Base-by-base conservation (phyloP, 805 yeast genomes). In the Candida bentonensis region DNA sequence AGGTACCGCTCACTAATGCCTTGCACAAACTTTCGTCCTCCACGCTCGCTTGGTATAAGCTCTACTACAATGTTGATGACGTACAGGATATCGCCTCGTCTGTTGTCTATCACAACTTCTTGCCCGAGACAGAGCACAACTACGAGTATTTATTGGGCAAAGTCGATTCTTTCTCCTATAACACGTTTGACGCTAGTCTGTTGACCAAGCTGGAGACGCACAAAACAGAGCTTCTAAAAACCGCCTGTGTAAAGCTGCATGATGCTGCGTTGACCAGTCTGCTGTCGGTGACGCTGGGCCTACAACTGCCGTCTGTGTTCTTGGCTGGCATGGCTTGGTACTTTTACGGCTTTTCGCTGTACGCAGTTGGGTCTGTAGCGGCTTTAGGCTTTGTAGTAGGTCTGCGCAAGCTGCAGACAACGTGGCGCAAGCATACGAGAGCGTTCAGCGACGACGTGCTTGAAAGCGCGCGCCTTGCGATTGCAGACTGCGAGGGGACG, bases 361-460 rank as follows among this genome's bases (percentile, higher is more conserved):
- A 55, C 45, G 47, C 63, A 15, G 61, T 62, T 63, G 61, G 56
- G 2, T 59, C 64, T 1, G 44, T 66, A 11, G 60, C 64, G 0
- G 55, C 53, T 3, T 53, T 66, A 3, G 69, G 69, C 1, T 21
- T 53, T 2, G 64, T 60, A 2, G 48, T 55, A 22, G 69, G 70
- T 2, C 51, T 59, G 28, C 49, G 55, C n/a, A 47, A 53, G 11
- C 57, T 65, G 33, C 67, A 65, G 44, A 51, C 48, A 26, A 30
- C 45, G 17, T 65, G 69, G 69, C 48, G 47, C 34, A 49, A 47
- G 15, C 52, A 56, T 3, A 46, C 53, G 7, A 27, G 40, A 11
- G 42, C 34, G 27, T 65, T 60, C 45, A 48, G 46, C 7, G 39
- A 46, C 7, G 34, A 46, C 2, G 60, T 56, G 2, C 46, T 47